phyloP scores from a whole-genome alignment of 345 rosid species.

The Dovyalis caffra region DNA sequence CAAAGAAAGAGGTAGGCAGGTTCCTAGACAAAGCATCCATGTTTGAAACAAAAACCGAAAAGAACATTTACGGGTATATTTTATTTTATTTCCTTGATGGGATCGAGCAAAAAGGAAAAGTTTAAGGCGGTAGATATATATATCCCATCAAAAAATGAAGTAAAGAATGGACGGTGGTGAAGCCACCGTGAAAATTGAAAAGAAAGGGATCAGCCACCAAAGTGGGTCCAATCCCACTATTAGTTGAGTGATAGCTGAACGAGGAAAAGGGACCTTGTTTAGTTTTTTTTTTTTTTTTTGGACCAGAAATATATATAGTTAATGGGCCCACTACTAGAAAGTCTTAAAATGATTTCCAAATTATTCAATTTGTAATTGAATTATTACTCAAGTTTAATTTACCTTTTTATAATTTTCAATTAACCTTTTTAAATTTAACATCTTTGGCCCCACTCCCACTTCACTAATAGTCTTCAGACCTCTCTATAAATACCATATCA shows the following conservation, averaged over 20 bases:
- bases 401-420: no score
- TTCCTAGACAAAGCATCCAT: neutral
- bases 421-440: no score
- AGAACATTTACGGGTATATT: no score
- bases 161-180: neutral
- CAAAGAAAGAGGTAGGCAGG: neutral
- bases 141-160: neutral
- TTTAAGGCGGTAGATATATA: no score
- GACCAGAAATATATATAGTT: neutral
- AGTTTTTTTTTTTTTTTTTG: no score
- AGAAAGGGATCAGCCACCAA: neutral
- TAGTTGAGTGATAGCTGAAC: neutral
- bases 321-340: neutral
- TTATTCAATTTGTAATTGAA: neutral
- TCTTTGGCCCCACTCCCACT: constrained; percentile 8
- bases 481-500: constrained; percentile 30
- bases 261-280: no score
- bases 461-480: neutral
- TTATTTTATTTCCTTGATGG: neutral
- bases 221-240: constrained; percentile 9
- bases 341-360: neutral
- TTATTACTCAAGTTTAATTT: no score
- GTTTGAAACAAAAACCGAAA: no score
- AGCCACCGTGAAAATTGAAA: neutral
- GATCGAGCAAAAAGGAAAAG: neutral